Evolutionary conservation across 163 green algal genomes (phyloP).

Genomic region (Scenedesmus sp.): DNA sequence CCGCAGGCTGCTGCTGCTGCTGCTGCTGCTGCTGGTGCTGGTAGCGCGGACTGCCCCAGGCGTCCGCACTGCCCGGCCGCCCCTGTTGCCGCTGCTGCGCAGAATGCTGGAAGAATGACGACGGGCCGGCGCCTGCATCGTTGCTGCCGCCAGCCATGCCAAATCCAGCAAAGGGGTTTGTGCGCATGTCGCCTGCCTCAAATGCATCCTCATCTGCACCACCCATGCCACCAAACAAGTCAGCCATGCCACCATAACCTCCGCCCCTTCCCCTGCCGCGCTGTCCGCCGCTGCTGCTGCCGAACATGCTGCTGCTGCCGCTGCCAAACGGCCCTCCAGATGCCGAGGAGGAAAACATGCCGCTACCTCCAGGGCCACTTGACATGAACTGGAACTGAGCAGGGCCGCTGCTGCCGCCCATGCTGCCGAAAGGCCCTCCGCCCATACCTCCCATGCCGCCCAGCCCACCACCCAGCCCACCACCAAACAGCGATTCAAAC

Average conservation of each 20-base stretch:
- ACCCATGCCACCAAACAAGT: neutral
- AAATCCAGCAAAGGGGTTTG: slow-evolving; percentile 35
- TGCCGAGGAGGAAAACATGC: neutral
- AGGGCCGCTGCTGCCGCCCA: neutral
- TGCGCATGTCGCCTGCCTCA: neutral
- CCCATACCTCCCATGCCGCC: neutral
- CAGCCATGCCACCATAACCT: neutral
- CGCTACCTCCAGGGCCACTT: neutral
- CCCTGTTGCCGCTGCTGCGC: neutral
- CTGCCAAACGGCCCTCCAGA: neutral
- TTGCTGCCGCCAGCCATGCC: neutral
- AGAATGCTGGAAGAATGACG: slow-evolving; percentile 27
- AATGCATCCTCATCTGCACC: slow-evolving; percentile 24
- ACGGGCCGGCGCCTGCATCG: neutral
- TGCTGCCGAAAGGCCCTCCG: neutral
- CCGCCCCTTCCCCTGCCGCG: neutral
- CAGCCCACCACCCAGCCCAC: neutral
- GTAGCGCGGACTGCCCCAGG: neutral
- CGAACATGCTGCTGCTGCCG: slow-evolving; percentile 2
- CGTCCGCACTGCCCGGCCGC: neutral
- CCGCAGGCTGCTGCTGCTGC: slow-evolving; percentile 10
- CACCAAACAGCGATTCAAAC: slow-evolving; percentile 46
- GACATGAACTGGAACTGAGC: slow-evolving; percentile 25
- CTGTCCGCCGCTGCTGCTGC: neutral
- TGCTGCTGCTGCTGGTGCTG: slow-evolving; percentile 26